Evolutionary conservation across 352 stramenopile genomes (phyloP), one percentile per base, ranked within the genome.

Genomic region (Phytophthora tentaculata): DNA sequence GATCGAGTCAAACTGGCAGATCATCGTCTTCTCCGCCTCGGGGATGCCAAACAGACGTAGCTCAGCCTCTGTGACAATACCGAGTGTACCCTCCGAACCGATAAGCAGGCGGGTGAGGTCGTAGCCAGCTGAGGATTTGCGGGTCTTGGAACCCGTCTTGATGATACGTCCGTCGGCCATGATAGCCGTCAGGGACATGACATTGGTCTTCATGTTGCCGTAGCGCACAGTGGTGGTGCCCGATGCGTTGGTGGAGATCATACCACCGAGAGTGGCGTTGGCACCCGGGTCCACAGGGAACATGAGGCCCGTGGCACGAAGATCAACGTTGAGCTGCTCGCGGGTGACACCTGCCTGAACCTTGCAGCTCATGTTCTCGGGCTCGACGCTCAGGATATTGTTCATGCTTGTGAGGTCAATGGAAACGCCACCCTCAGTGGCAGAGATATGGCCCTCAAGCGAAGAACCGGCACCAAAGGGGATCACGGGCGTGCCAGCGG

Each of bases 271-370:
- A 16, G 92, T 98, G 8, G 97, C 97, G 64, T 99, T 97, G 5
- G 97, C 96, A 47, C 97, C 97, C 1, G 97, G 97, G 71, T 99
- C 97, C n/a, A 99, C 92, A 6, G 97, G 85, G 74, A 99, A 99
- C 75, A 97, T 96, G 51, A 98, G 84, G 8, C 95, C 96, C 19
- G 90, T 96, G 13, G 87, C 84, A 8, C 84, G 84, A 44, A 98
- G 69, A 47, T 92, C 80, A 45, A 89, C 79, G 71, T 98, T 98
- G 13, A 99, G 77, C 64, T 95, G 83, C 62, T 97, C 88, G 28
- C 96, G 83, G 35, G 95, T 98, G n/a, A 99, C 88, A 12, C 97
- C 97, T 28, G 96, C 89, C 58, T 98, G 85, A 24, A 99, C 96
- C 29, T 82, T 91, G 57, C 95, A 95, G 76, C 97, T 89, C 77